These are phyloP conservation scores for Mucor irregularis DNA, from an alignment of 371 early-diverging fungal species.

Conservation along the genomic window DNA sequence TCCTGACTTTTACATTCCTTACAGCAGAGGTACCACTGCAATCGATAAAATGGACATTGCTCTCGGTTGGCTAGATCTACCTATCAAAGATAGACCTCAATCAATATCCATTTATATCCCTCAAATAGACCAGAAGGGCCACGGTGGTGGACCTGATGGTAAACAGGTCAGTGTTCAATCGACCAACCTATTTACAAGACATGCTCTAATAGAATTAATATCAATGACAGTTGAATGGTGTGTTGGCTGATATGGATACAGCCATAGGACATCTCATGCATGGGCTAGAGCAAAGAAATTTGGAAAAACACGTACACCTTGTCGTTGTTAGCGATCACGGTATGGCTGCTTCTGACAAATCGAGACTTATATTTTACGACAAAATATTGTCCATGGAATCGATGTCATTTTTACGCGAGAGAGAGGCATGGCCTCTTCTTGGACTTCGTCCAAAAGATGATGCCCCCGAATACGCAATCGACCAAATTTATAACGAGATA, in stretches of 20 bases:
- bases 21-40: constrained; percentile 45
- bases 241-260: constrained; percentile 65
- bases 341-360: constrained; percentile 66
- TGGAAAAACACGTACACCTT: constrained; percentile 70
- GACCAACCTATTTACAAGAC: too few relatives aligned
- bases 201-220: too few relatives aligned
- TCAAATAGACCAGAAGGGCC: constrained; percentile 83
- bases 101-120: constrained; percentile 78
- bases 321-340: constrained; percentile 91
- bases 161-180: constrained; percentile 24
- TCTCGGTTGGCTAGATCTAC: constrained; percentile 77
- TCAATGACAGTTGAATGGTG: constrained; percentile 50
- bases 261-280: constrained; percentile 62
- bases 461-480: constrained; percentile 27
- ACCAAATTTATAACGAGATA: constrained; percentile 38
- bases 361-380: constrained; percentile 71
- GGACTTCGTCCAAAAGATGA: constrained; percentile 53
- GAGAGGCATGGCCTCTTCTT: constrained; percentile 39
- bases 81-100: constrained; percentile 62
- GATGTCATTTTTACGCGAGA: constrained; percentile 19
- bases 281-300: constrained; percentile 54
- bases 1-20: constrained; percentile 70
- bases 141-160: constrained; percentile 73
- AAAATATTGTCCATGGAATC: constrained; percentile 47
- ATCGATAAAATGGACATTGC: constrained; percentile 59